Evolutionary conservation across 768 basidiomycete genomes (phyloP), one percentile per base, ranked within the genome.

Genomic region (Cantharellus anzutake): DNA sequence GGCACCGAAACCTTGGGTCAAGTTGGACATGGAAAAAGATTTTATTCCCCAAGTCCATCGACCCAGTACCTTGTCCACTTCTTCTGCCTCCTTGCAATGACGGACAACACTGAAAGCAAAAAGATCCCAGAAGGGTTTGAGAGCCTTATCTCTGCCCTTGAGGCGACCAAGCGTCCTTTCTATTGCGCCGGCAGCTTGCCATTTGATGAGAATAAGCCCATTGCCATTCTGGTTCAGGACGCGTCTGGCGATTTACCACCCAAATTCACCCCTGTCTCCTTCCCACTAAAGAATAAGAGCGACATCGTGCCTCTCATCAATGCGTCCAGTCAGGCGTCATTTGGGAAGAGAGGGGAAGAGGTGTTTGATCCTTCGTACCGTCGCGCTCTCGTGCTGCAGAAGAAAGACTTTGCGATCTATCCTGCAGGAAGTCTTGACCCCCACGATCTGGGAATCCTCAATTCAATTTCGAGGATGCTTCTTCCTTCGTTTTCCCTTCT

Each of bases 351-450:
- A 40, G 11, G 40, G 40, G 59, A 62, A 34, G 41, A 29, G 3
- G 60, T 61, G 7, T 35, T 61, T 35, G 61, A 62, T 44, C 40
- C 35, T 20, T 52, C 61, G 2, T 29, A 29, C 20, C 20, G 20
- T 29, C 20, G 20, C 5, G 61, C 61, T 5, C 29, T 60, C 20
- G 59, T 60, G 40, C 51, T 62, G 16, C 48, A 29, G 39, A 40
- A 40, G 3, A 29, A 62, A 42, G 3, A 40, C 34, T 42, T 62
- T 42, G 40, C 41, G 37, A 44, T 61, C 59, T 51, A 11, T 55
- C 52, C 52, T 37, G 35, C 52, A 7, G 35, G 11, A 11, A 7
- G 14, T 37, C 11, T 55, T 7, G 52, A 55, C 7, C 52, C 52
- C 11, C 20, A 29, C 20, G 20, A 7, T 37, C 7, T 37, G 35